Percentiles rank a stretch among this genome's conserved stretches.
phyloP scores from a whole-genome alignment of 257 asterid species.

The Solanum acaule region DNA sequence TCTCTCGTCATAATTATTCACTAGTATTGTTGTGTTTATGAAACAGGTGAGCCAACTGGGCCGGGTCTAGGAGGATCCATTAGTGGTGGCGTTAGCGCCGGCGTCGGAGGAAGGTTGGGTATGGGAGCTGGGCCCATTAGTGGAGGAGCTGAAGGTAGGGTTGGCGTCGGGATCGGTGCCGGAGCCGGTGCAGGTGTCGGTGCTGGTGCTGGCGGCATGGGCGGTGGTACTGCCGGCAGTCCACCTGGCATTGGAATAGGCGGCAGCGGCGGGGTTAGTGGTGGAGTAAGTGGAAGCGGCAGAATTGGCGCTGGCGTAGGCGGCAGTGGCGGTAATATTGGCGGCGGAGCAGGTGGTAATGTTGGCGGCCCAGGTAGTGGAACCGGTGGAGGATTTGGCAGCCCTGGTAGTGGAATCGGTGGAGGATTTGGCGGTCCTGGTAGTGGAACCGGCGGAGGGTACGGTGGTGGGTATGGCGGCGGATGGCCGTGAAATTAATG shows the following conservation, averaged over 20 bases:
- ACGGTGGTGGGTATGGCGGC: background rate
- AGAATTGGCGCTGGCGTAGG: conserved; percentile 9
- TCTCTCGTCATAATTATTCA: background rate
- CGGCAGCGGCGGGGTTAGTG: background rate
- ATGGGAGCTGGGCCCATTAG: conserved; percentile 20
- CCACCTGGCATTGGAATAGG: background rate
- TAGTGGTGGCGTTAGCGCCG: conserved; percentile 17
- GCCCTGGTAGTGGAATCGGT: background rate
- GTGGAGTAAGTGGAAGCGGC: background rate
- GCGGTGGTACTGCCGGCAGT: background rate
- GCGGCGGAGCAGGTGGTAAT: background rate
- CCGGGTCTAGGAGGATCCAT: conserved; percentile 17
- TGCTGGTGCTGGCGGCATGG: background rate
- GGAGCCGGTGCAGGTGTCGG: conserved; percentile 15
- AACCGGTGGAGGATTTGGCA: background rate
- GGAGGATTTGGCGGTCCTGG: background rate
- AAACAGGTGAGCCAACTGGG: background rate
- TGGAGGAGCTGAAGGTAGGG: conserved; percentile 17
- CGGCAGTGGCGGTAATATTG: background rate
- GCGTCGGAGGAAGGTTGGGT: conserved; percentile 20
- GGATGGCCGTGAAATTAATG: background rate
- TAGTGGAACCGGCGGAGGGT: background rate
- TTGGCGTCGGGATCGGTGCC: conserved; percentile 10
- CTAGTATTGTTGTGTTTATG: background rate
- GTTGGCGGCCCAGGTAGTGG: too few relatives aligned